Conservation (phyloP, 2,329 filamentous ascomycete species). For the Aspergillus phoenicis region DNA sequence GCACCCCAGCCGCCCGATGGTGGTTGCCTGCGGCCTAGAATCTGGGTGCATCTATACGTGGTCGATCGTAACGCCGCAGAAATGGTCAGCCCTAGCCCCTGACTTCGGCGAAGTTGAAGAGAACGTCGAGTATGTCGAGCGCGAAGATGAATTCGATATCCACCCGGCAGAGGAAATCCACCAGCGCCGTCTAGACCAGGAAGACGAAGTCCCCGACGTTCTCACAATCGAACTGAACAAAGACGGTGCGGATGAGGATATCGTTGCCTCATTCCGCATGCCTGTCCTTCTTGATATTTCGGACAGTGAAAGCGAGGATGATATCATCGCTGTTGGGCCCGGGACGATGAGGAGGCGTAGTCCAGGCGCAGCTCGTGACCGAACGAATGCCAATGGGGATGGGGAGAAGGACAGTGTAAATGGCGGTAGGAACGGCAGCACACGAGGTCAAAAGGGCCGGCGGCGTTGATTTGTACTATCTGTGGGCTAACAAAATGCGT, state of each 20-base stretch:
- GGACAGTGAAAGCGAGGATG: constrained; percentile 94
- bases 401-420: constrained; percentile 29
- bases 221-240: constrained; percentile 72
- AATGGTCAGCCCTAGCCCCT: constrained; percentile 94
- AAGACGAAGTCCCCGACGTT: constrained; percentile 93
- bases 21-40: constrained; percentile 90
- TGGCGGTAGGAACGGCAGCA: constrained; percentile 24
- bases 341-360: constrained; percentile 89
- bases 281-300: constrained; percentile 91
- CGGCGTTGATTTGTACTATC: constrained; percentile 30
- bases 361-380: constrained; percentile 71
- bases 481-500: neutral
- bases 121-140: constrained; percentile 94
- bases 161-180: constrained; percentile 94
- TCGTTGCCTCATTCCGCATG: constrained; percentile 74
- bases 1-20: constrained; percentile 84
- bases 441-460: constrained; percentile 33
- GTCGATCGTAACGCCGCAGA: constrained; percentile 92
- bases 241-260: constrained; percentile 59
- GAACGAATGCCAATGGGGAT: constrained; percentile 53
- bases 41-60: constrained; percentile 93
- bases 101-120: constrained; percentile 98
- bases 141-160: constrained; percentile 97
- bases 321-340: constrained; percentile 67
- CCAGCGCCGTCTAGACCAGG: constrained; percentile 82